Conservation (phyloP, 306 rosid genomes). For the Lathyrus sativus region DNA sequence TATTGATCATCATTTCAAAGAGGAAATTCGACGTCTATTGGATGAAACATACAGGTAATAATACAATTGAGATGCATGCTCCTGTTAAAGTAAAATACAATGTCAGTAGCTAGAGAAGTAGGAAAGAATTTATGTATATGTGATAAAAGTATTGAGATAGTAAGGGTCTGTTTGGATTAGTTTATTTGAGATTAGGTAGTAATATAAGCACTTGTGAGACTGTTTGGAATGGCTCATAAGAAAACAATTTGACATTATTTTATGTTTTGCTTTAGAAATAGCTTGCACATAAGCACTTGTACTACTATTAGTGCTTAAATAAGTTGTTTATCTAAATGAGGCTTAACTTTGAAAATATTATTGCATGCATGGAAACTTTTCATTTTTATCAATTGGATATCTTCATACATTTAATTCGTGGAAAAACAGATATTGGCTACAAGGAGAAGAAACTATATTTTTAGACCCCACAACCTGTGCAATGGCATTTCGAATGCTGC, state of each 20-base stretch:
- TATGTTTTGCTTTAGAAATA: no score
- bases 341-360: not conserved
- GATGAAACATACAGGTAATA: slow-evolving; percentile 77
- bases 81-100: slow-evolving; percentile 14
- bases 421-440: slow-evolving; percentile 61
- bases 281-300: no score
- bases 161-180: not conserved
- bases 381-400: not conserved
- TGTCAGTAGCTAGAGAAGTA: slow-evolving; percentile 20
- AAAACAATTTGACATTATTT: no score
- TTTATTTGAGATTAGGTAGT: no score
- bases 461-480: slow-evolving; percentile 74
- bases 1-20: slow-evolving; percentile 62
- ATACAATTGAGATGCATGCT: slow-evolving; percentile 31
- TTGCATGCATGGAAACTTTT: not conserved
- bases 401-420: slow-evolving; percentile 20
- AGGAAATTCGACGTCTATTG: slow-evolving; percentile 63
- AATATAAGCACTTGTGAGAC: no score
- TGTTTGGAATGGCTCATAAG: no score
- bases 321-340: no score
- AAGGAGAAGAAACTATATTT: slow-evolving; percentile 66
- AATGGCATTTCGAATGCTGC: slow-evolving; percentile 73
- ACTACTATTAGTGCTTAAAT: no score
- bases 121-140: not conserved
- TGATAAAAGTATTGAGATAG: not conserved